Percentiles rank a stretch among this genome's conserved stretches.
phyloP scores from a whole-genome alignment of 2,329 filamentous ascomycete genomes.

The Clarireedia sp. region DNA sequence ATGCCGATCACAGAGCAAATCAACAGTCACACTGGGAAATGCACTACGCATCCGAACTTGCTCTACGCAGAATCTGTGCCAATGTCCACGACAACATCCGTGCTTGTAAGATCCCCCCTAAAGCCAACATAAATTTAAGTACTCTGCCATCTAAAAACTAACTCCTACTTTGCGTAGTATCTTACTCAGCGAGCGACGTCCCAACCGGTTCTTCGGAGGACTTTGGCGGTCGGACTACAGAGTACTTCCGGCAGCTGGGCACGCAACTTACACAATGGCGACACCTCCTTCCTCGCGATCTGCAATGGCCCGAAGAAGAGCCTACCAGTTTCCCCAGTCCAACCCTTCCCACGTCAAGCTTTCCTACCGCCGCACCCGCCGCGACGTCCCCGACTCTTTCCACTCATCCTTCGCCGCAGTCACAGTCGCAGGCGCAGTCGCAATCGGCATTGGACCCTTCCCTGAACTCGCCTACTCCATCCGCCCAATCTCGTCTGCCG shows the following conservation, averaged over 20 bases:
- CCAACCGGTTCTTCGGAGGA: slow-evolving; percentile 13
- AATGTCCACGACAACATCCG: slow-evolving; percentile 45
- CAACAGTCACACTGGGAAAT: slow-evolving; percentile 47
- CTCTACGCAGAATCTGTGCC: slow-evolving; percentile 44
- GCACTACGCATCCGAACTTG: slow-evolving; percentile 53
- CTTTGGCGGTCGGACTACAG: slow-evolving; percentile 23
- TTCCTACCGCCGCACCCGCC: slow-evolving; percentile 14
- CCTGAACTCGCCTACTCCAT: slow-evolving; percentile 13
- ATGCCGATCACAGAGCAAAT: slow-evolving; percentile 40
- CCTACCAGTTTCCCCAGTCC: slow-evolving; percentile 35
- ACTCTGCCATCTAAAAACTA: slow-evolving; percentile 3
- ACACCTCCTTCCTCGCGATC: slow-evolving; percentile 42
- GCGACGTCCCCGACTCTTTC: background rate
- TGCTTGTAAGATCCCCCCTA: slow-evolving; percentile 36
- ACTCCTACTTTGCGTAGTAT: background rate
- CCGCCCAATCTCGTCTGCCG: slow-evolving; percentile 23
- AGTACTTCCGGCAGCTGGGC: slow-evolving; percentile 43
- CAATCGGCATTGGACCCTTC: slow-evolving; percentile 14
- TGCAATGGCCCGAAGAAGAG: slow-evolving; percentile 51
- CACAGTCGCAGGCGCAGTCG: background rate
- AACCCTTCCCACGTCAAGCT: background rate
- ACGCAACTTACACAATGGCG: slow-evolving; percentile 51
- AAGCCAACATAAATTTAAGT: too few species aligned
- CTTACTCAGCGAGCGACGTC: slow-evolving; percentile 12
- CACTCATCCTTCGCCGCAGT: background rate